phyloP scores from a whole-genome alignment of 139 green algal genomes.

The Raphidocelis subcapitata region DNA sequence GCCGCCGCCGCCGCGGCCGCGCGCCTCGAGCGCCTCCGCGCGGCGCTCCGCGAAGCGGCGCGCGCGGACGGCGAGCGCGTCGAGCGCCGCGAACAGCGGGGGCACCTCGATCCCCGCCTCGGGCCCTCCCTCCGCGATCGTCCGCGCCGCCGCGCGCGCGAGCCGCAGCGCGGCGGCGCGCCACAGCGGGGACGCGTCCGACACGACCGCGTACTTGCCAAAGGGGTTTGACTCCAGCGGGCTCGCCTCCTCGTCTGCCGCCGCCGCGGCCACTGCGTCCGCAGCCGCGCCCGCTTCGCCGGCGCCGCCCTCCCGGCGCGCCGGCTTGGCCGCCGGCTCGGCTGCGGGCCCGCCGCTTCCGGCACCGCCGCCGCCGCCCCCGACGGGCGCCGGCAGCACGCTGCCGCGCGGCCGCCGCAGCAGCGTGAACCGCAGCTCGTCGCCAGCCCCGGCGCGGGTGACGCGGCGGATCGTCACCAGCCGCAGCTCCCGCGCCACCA shows the following conservation, averaged over 20 bases:
- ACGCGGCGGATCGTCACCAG: slow-evolving; percentile 54
- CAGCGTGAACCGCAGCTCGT: too few relatives aligned
- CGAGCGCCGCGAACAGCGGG: slow-evolving; percentile 62
- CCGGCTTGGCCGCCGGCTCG: too few relatives aligned
- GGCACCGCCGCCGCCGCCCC: too few relatives aligned
- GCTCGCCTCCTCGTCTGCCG: too few relatives aligned
- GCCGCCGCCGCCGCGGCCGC: slow-evolving; percentile 2
- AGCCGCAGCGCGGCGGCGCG: slow-evolving; percentile 52
- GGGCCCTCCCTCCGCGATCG: slow-evolving; percentile 40
- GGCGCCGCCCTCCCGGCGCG: too few relatives aligned
- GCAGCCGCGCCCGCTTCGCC: too few relatives aligned
- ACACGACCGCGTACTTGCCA: slow-evolving; percentile 69
- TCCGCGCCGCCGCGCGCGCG: slow-evolving; percentile 33
- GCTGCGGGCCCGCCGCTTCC: too few relatives aligned
- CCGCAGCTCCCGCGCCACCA: slow-evolving; percentile 74
- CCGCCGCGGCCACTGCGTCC: too few relatives aligned
- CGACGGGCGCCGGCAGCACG: too few relatives aligned
- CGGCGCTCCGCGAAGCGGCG: slow-evolving; percentile 26
- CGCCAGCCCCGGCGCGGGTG: too few relatives aligned
- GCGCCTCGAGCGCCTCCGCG: slow-evolving; percentile 11
- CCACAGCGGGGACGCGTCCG: slow-evolving; percentile 52
- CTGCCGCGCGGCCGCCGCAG: too few relatives aligned
- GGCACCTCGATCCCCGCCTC: slow-evolving; percentile 60
- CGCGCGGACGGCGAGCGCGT: slow-evolving; percentile 64
- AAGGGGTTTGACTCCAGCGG: slow-evolving; percentile 50